These are phyloP conservation scores for Wickerhamomyces queroliae DNA, from an alignment of 805 yeast species.

Conservation along the genomic window DNA sequence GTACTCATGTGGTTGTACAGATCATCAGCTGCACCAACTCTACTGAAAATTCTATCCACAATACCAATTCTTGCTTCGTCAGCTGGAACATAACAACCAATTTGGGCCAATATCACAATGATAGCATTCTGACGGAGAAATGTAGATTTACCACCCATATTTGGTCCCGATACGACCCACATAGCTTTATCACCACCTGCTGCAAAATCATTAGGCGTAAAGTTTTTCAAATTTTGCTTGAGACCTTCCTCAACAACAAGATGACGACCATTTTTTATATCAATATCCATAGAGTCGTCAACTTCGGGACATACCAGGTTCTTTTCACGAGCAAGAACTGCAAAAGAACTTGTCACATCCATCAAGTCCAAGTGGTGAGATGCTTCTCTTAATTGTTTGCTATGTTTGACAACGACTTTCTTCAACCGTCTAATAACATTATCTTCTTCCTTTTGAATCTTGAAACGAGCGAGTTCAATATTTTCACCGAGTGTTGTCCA, in stretches of 20 bases:
- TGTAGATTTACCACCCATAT: conserved; percentile 97
- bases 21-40: conserved; percentile 97
- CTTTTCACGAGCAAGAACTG: conserved; percentile 63
- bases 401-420: conserved; percentile 34
- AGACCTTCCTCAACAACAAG: conserved; percentile 79
- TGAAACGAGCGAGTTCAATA: conserved; percentile 37
- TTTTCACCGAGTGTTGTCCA: conserved; percentile 49
- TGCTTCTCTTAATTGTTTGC: conserved; percentile 42
- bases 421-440: conserved; percentile 45
- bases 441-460: conserved; percentile 51
- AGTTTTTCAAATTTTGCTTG: conserved; percentile 25
- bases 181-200: conserved; percentile 51
- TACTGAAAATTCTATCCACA: conserved; percentile 86
- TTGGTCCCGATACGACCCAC: conserved; percentile 87
- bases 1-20: conserved; percentile 94
- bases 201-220: conserved; percentile 80
- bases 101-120: conserved; percentile 78
- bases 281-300: conserved; percentile 38
- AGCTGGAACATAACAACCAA: conserved; percentile 87
- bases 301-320: conserved; percentile 62
- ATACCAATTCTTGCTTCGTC: conserved; percentile 69
- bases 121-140: conserved; percentile 88
- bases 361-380: conserved; percentile 53
- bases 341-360: conserved; percentile 72
- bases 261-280: conserved; percentile 70